Evolutionary conservation across 768 basidiomycete genomes (phyloP).

Genomic region (Pleurotus cornucopiae): DNA sequence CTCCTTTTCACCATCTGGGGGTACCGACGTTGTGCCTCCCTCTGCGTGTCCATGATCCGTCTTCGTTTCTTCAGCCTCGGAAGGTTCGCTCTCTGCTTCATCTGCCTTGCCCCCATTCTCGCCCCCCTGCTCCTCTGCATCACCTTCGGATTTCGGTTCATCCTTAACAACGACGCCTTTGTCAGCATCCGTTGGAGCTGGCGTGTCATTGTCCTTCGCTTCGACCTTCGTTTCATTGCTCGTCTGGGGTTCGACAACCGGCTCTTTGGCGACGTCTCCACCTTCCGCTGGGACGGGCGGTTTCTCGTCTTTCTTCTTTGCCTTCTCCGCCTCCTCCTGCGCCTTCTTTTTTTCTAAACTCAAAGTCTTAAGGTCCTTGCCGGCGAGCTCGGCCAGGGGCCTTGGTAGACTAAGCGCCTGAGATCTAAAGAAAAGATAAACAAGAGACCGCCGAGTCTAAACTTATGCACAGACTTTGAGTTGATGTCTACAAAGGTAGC

Average conservation of each 20-base stretch:
- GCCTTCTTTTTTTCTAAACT: slow-evolving; percentile 20
- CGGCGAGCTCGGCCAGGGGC: slow-evolving; percentile 29
- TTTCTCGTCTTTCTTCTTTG: slow-evolving; percentile 8
- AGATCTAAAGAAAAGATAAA: slow-evolving; percentile 18
- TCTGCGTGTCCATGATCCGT: neutral
- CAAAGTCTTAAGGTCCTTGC: slow-evolving; percentile 29
- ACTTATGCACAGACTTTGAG: slow-evolving; percentile 4
- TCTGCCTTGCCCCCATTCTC: neutral
- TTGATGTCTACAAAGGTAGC: slow-evolving; percentile 21
- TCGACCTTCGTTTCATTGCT: neutral
- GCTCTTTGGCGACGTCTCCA: slow-evolving; percentile 1
- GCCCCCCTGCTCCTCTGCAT: neutral
- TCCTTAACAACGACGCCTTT: neutral
- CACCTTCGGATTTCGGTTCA: neutral
- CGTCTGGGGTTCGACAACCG: neutral
- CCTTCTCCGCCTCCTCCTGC: slow-evolving; percentile 5
- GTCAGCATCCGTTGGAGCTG: neutral
- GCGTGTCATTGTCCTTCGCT: neutral
- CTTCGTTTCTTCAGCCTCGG: neutral
- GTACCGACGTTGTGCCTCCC: neutral
- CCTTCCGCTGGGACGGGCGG: neutral
- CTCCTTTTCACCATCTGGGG: neutral
- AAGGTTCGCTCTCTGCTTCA: neutral
- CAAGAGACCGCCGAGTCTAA: neutral
- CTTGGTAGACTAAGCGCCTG: slow-evolving; percentile 27